Evolutionary conservation across 441 rosid species (phyloP), one percentile per base, ranked within the genome.

Genomic region (Flueggea neowawraea): DNA sequence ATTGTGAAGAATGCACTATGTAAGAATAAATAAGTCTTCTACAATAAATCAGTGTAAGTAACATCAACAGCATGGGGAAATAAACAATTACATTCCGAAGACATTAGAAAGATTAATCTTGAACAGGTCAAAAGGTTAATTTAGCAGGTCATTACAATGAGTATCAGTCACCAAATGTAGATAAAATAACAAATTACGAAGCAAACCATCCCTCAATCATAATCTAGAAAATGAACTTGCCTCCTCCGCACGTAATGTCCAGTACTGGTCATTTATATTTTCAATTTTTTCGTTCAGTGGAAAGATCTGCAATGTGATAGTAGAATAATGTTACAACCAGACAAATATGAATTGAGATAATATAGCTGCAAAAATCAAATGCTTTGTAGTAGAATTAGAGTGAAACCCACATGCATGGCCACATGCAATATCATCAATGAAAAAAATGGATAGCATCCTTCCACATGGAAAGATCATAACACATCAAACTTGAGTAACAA

Each of bases 201-300:
- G 50, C 14, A 11, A 47, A 10, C 50, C n/a, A 47, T 47, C 45
- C 8, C 8, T 6, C 50, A 47, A 47, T 63, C 54, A 49, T 33
- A n/a, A 62, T 31, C 43, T 15, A 67, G 28, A 60, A 47, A 63
- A 50, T 59, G 52, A 55, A 72, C 75, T 73, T 77, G 75, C 99
- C 97, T 95, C 99, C 68, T 95, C 99, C 52, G 97, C 97, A 17
- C 99, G 97, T 61, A 95, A 71, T 36, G 98, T 95, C 98, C 99
- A 95, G 74, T 95, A 90, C 70, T 95, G 98, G 67, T 95, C 99
- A 82, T 95, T 95, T 55, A 95, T 95, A 66, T 91, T 95, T 82
- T 95, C 98, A 68, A 95, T 95, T 74, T 77, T 90, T 70, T 90
- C 99, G 65, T 60, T 73, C 58, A 67, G 78, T 5, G 96, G 85